Conservation (phyloP, 2,329 filamentous ascomycete genomes). For the Arthrobotrys pseudoclavata region DNA sequence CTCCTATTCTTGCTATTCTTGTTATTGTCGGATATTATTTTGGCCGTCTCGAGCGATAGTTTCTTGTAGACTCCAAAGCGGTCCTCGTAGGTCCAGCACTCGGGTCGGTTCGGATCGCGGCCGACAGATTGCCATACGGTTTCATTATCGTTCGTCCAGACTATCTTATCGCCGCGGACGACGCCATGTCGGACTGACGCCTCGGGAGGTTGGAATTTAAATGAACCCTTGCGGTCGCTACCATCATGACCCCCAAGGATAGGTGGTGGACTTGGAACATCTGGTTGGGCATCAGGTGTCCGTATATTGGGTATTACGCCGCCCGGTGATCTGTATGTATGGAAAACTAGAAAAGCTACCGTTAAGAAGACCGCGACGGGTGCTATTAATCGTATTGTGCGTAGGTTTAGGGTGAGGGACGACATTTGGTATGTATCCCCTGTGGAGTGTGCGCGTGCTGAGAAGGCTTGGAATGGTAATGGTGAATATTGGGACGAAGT, state of each 20-base stretch:
- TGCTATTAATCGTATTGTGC: slow-evolving; percentile 13
- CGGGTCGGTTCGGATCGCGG: slow-evolving; percentile 31
- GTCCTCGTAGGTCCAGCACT: slow-evolving; percentile 54
- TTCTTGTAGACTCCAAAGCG: slow-evolving; percentile 40
- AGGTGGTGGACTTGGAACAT: background rate
- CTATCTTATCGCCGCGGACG: slow-evolving; percentile 43
- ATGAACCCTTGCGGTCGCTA: background rate
- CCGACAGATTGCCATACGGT: slow-evolving; percentile 54
- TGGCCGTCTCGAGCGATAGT: background rate
- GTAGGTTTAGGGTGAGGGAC: slow-evolving; percentile 3
- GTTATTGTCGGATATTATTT: slow-evolving; percentile 33
- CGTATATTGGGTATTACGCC: background rate
- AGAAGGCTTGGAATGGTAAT: background rate
- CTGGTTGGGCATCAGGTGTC: background rate
- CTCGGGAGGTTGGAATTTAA: slow-evolving; percentile 29
- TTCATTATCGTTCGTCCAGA: slow-evolving; percentile 32
- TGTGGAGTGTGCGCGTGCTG: background rate
- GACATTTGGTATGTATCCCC: slow-evolving; percentile 11
- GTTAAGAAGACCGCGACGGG: slow-evolving; percentile 16
- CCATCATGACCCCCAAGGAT: background rate
- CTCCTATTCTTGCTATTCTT: slow-evolving; percentile 20
- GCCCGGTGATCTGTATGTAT: background rate
- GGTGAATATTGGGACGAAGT: background rate
- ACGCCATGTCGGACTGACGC: slow-evolving; percentile 40
- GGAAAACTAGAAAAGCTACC: slow-evolving; percentile 6